Evolutionary conservation across 331 rosid species (phyloP), one percentile per base, ranked within the genome.

Genomic region (Pyrus hybrid): DNA sequence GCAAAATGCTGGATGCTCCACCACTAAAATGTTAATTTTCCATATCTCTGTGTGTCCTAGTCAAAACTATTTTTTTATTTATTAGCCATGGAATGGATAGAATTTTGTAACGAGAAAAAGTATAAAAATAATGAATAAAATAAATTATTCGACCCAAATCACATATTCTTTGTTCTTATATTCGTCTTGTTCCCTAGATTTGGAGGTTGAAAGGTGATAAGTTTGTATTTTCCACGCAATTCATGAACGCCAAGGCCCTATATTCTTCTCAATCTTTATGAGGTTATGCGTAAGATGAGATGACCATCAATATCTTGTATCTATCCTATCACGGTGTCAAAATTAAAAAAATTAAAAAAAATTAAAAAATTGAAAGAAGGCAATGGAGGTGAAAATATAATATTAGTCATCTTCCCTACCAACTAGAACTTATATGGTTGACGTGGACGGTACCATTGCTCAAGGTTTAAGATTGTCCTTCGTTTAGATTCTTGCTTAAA

Each of bases 401-500:
- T 37, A 37, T 37, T 37, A 37, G 53, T 69, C 79, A 43, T 79
- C 92, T 68, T 85, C 76, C 63, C 45, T 70, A 81, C 86, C 88
- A 76, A 84, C 87, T 37, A 30, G 16, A 83, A 75, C 74, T 68
- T 18, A 22, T 10, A 32, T 58, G 22, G 75, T 62, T 74, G 87
- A 86, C 41, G 74, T 45, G 43, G 71, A 82, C 56, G 54, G 37
- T 45, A 16, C 43, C 82, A 70, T 86, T 79, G 62, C 85, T 76
- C 62, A 3, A 54, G 6, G 26, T 73, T 81, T 63, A 81, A 82
- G 84, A 82, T 80, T 81, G 82, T 74, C 35, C 72, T 12, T 49
- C 53, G 26, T 72, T 56, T 26, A 51, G 54, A 71, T 67, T 30
- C 56, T 68, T 23, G 35, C 57, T 64, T 37, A 28, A 47, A 16